These are phyloP conservation scores for Cutaneotrichosporon cyanovorans DNA, from an alignment of 1,284 basidiomycete species.

Conservation along the genomic window DNA sequence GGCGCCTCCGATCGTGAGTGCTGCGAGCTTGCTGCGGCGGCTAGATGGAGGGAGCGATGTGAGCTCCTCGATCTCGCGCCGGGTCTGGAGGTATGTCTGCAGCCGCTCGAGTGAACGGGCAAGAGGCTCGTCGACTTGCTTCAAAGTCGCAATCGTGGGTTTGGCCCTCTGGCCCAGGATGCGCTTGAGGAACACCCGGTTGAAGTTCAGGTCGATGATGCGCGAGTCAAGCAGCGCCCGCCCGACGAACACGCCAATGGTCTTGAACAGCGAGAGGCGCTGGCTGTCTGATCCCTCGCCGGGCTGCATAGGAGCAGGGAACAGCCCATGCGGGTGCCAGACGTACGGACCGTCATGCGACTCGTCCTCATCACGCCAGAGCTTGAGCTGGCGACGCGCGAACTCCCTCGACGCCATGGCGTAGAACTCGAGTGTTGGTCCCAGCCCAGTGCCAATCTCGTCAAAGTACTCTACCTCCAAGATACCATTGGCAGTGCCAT, in stretches of 20 bases:
- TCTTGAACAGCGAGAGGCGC: slow-evolving; percentile 67
- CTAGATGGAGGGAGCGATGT: slow-evolving; percentile 30
- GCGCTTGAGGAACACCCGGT: slow-evolving; percentile 82
- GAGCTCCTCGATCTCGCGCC: slow-evolving; percentile 47
- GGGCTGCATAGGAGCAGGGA: slow-evolving; percentile 68
- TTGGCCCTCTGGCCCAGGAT: slow-evolving; percentile 79
- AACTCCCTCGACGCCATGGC: slow-evolving; percentile 89
- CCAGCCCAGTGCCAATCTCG: slow-evolving; percentile 95
- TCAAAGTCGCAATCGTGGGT: slow-evolving; percentile 70
- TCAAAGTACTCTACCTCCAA: slow-evolving; percentile 98
- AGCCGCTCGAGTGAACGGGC: slow-evolving; percentile 80
- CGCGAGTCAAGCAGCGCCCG: slow-evolving; percentile 95
- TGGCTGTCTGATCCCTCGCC: slow-evolving; percentile 11
- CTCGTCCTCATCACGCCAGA: slow-evolving; percentile 82
- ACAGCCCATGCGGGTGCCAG: slow-evolving; percentile 73
- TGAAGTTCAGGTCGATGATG: slow-evolving; percentile 92
- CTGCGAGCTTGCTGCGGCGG: slow-evolving; percentile 38
- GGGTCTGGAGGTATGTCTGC: slow-evolving; percentile 50
- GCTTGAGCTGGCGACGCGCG: slow-evolving; percentile 71
- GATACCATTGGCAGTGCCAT: slow-evolving; percentile 78
- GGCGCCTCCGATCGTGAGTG: slow-evolving; percentile 51
- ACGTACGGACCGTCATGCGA: slow-evolving; percentile 61
- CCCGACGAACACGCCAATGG: slow-evolving; percentile 94
- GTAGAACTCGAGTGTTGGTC: slow-evolving; percentile 98
- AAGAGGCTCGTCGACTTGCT: slow-evolving; percentile 71